Evolutionary conservation across 2,329 filamentous ascomycete genomes (phyloP).

Genomic region (Pseudocercospora vitis): DNA sequence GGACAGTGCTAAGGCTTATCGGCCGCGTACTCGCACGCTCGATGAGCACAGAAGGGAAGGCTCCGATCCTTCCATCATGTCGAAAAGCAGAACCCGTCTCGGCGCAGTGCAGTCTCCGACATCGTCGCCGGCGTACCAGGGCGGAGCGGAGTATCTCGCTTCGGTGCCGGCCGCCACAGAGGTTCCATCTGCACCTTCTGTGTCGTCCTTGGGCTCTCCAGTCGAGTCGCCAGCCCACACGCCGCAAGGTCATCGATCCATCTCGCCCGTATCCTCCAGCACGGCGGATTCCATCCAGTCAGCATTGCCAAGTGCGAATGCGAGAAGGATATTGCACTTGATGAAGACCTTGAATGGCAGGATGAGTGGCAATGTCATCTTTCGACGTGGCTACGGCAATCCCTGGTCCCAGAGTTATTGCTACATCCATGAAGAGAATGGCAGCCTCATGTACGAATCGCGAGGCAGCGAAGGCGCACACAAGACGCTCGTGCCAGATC

Average conservation of each 20-base stretch:
- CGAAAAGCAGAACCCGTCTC: conserved; percentile 61
- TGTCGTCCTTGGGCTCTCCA: conserved; percentile 33
- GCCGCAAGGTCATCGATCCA: conserved; percentile 28
- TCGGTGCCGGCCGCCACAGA: conserved; percentile 34
- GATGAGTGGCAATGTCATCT: conserved; percentile 77
- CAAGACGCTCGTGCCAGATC: conserved; percentile 67
- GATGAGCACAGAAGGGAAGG: conserved; percentile 47
- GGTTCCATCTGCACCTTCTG: conserved; percentile 33
- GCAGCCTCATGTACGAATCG: conserved; percentile 72
- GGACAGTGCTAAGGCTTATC: conserved; percentile 22
- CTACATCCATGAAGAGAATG: conserved; percentile 74
- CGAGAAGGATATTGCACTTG: conserved; percentile 64
- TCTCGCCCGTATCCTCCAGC: conserved; percentile 34
- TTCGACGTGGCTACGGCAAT: conserved; percentile 61
- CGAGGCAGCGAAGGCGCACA: conserved; percentile 66
- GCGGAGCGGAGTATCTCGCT: conserved; percentile 36
- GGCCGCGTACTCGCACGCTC: conserved; percentile 53
- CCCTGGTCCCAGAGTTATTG: conserved; percentile 71
- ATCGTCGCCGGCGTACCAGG: conserved; percentile 53
- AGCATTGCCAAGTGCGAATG: conserved; percentile 54
- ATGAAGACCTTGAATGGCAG: conserved; percentile 77
- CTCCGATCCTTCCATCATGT: conserved; percentile 43
- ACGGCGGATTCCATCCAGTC: conserved; percentile 34
- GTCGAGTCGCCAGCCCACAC: conserved; percentile 28
- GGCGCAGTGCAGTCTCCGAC: conserved; percentile 67